Base-by-base conservation (phyloP, 1,284 basidiomycete genomes). In the Ustilago nuda region DNA sequence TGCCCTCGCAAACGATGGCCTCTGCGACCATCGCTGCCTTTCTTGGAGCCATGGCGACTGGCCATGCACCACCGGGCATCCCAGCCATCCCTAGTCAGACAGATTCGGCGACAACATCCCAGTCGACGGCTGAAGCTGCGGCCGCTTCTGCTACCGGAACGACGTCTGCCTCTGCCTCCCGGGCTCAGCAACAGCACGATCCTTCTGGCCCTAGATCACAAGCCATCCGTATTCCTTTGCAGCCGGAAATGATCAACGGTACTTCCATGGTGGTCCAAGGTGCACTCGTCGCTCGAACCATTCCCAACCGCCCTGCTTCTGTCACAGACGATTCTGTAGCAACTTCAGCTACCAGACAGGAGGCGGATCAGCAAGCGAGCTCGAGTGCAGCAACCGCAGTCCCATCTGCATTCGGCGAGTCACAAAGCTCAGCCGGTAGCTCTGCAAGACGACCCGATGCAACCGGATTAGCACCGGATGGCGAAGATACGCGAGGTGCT, bases 191-290 rank as follows among this genome's bases (percentile, higher is more conserved):
- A 36, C 64, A 55, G 45, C 56, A 56, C 33, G 55, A n/a, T 43
- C 56, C 23, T 17, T 58, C 62, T 33, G 23, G 52, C 11, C n/a
- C 59, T 8, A 36, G 66, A 35, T 62, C 61, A 11, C 56, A 61
- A 12, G 53, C 66, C 32, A 50, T 72, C 30, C 64, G 70, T n/a
- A 56, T 64, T 13, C 70, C 70, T 17, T 50, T 71, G 30, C 70
- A 76, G 39, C 68, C 73, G 32, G 62, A 63, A 41, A 73, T 59
- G 56, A 74, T 77, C 62, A 77, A 69, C 39, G 82, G 82, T 36
- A 84, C 82, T 4, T 83, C 81, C 19, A 82, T 84, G 69, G 82
- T 84, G 17, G 83, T 84, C 8, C 83, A 84, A 46, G 83, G 83
- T 23, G 83, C 83, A 7, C 76, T 84, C 13, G 67, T 84, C 9